Evolutionary conservation across 768 basidiomycete species (phyloP), one percentile per base, ranked within the genome.

Genomic region (Lactarius pseudohatsudake): DNA sequence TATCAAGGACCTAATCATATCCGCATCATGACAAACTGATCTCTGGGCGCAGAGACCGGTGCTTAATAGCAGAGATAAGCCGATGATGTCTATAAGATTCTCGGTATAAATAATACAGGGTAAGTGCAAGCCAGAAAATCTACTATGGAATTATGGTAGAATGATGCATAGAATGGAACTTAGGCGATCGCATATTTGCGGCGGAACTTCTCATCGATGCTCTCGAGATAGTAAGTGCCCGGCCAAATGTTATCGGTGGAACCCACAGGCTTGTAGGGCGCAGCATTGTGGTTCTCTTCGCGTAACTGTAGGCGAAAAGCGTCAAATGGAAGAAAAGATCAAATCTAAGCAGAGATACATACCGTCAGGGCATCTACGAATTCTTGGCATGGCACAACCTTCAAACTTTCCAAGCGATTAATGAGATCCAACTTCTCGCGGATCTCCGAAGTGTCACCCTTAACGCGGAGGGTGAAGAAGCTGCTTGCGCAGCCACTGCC

Each of bases 261-360:
- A 56, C 97, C 97, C 59, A 85, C 82, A 15, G 97, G 97, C 3
- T 85, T 84, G 81, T 92, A 99, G 71, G 86, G 82, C 30, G 83
- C 86, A 18, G 92, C 87, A 72, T 96, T 96, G 84, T 98, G 95
- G 83, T 96, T 96, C 80, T 92, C 89, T 81, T 98, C 96, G 50
- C 96, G 92, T 74, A 92, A 89, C 74, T 80, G 74, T 22, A 5
- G 57, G 91, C 30, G 47, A 47, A 32, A 47, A 15, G 15, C 4
- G 16, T 62, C 59, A 61, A 36, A 26, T 26, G 34, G 15, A 16
- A 45, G 18, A 50, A 50, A 34, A 13, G 3, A 26, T 10, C 47
- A 54, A 57, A 26, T 5, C 36, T 0, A 54, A 47, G 57, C n/a
- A 57, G 30, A n/a, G 30, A n/a, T 61, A 66, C 56, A 66, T 59